Conservation (phyloP, 495 filamentous ascomycete species). For the Chaetomidium leptoderma region DNA sequence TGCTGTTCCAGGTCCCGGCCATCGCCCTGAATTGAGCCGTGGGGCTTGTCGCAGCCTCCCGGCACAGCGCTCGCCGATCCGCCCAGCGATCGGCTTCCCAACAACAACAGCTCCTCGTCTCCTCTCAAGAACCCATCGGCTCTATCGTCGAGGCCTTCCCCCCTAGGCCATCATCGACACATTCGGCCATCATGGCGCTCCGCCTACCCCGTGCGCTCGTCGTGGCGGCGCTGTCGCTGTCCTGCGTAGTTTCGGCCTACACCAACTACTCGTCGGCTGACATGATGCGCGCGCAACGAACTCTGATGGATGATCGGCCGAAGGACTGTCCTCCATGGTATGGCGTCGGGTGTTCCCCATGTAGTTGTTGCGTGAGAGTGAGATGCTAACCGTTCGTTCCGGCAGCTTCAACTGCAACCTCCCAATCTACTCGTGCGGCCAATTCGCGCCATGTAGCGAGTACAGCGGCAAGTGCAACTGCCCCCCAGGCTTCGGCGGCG, state of each 20-base stretch:
- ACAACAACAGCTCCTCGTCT: neutral
- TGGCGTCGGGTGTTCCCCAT: conserved; percentile 13
- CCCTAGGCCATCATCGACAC: conserved; percentile 23
- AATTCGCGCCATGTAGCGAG: conserved; percentile 79
- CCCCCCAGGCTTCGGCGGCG: conserved; percentile 85
- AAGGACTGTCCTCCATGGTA: conserved; percentile 64
- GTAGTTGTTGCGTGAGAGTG: conserved; percentile 8
- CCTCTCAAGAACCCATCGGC: conserved; percentile 13
- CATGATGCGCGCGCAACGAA: conserved; percentile 49
- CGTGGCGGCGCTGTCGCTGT: conserved; percentile 40
- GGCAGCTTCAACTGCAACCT: conserved; percentile 95
- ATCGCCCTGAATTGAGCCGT: conserved; percentile 14
- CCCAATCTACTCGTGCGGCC: conserved; percentile 81
- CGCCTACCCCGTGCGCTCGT: conserved; percentile 31
- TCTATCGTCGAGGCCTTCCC: conserved; percentile 26
- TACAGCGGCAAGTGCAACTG: conserved; percentile 89
- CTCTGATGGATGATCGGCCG: conserved; percentile 51
- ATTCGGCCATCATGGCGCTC: conserved; percentile 36
- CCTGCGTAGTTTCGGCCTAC: conserved; percentile 40
- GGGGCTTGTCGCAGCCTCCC: conserved; percentile 19
- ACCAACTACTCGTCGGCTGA: conserved; percentile 46
- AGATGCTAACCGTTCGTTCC: conserved; percentile 12
- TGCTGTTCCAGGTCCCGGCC: neutral
- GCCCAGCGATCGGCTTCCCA: neutral
- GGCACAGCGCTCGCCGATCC: conserved; percentile 16